Evolutionary conservation across 2,329 filamentous ascomycete species (phyloP).

Genomic region (Colletotrichum orbiculare): DNA sequence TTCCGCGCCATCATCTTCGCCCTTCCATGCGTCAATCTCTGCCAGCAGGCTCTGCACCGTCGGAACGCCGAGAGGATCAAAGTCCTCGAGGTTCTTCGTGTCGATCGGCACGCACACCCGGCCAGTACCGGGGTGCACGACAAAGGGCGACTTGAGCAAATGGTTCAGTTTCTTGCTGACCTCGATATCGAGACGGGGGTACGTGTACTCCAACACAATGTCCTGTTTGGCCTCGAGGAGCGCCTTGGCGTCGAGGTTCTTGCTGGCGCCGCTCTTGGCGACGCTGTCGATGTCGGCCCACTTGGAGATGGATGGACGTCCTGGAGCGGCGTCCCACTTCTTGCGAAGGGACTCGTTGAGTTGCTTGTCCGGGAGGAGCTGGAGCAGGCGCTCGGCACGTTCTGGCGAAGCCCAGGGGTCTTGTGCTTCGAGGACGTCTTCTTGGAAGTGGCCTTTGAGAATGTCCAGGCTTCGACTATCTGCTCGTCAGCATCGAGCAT

Average conservation of each 20-base stretch:
- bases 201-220: constrained; percentile 96
- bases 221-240: constrained; percentile 94
- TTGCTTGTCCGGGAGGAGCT: constrained; percentile 83
- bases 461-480: constrained; percentile 83
- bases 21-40: constrained; percentile 88
- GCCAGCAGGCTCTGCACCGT: constrained; percentile 84
- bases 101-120: constrained; percentile 97
- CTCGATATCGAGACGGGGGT: constrained; percentile 94
- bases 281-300: constrained; percentile 94
- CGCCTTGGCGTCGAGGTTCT: constrained; percentile 76
- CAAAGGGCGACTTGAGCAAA: constrained; percentile 96
- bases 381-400: constrained; percentile 80
- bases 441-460: constrained; percentile 84
- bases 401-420: constrained; percentile 83
- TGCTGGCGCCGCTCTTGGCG: constrained; percentile 80
- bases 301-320: constrained; percentile 80
- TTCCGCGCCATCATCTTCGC: constrained; percentile 51
- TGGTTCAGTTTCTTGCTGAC: constrained; percentile 99
- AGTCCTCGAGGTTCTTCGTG: constrained; percentile 76
- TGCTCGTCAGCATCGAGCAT: constrained; percentile 32
- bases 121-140: constrained; percentile 94
- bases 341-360: constrained; percentile 83
- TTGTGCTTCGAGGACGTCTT: constrained; percentile 83
- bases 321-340: constrained; percentile 90
- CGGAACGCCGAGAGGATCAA: constrained; percentile 89